Conservation (phyloP, 768 basidiomycete genomes). For the Hemileccinum impolitum region DNA sequence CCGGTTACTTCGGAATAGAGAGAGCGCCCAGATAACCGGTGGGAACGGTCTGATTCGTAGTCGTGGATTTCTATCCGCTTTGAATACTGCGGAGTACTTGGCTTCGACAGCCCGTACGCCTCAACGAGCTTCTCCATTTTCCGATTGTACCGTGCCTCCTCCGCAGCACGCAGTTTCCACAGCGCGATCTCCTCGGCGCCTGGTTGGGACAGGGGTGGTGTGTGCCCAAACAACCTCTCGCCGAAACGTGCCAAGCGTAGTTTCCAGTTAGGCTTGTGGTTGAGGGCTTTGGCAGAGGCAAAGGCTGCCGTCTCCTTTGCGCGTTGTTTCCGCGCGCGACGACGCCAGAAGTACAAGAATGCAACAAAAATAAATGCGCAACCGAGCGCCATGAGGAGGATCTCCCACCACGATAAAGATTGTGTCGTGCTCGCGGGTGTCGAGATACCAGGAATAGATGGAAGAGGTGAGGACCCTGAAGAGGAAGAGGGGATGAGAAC, state of each 20-base stretch:
- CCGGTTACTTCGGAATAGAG: conserved; percentile 73
- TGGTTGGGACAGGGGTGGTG: conserved; percentile 23
- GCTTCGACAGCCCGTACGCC: conserved; percentile 45
- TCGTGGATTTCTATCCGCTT: conserved; percentile 22
- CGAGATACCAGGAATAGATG: conserved; percentile 54
- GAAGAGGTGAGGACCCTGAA: conserved; percentile 39
- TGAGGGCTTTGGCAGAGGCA: conserved; percentile 54
- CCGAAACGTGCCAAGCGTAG: conserved; percentile 54
- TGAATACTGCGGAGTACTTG: conserved; percentile 34
- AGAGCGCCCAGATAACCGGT: conserved; percentile 45
- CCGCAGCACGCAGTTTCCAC: conserved; percentile 47
- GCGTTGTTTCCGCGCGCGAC: conserved; percentile 64
- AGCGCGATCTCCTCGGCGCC: conserved; percentile 47
- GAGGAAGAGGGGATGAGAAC: conserved; percentile 49
- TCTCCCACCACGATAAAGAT: conserved; percentile 75
- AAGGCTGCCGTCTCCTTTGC: conserved; percentile 65
- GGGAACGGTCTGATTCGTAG: conserved; percentile 25
- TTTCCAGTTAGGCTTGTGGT: conserved; percentile 51
- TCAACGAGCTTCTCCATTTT: conserved; percentile 51
- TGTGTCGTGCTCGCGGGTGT: conserved; percentile 44
- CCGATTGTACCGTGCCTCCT: conserved; percentile 46
- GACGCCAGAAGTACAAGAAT: conserved; percentile 66
- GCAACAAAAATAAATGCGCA: conserved; percentile 74
- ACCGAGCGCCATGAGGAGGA: conserved; percentile 78
- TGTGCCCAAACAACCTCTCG: conserved; percentile 55